A percentile compares a stretch with the other conserved stretches of the same genome.
phyloP scores from a whole-genome alignment of 805 yeast genomes.

The Sugiyamaella americana region DNA sequence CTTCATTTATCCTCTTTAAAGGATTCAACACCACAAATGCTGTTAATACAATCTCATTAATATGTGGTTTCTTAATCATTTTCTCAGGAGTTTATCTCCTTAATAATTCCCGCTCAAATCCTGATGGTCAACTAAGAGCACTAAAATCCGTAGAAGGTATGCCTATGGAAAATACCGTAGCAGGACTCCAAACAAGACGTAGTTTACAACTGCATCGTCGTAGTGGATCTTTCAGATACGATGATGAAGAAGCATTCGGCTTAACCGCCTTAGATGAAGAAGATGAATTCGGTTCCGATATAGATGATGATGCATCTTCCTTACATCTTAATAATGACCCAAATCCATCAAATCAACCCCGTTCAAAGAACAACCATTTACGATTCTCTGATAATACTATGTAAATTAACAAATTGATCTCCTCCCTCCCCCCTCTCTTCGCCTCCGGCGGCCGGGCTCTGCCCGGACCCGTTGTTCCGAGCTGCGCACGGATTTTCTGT shows the following conservation, averaged over 20 bases:
- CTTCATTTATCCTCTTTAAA: constrained; percentile 77
- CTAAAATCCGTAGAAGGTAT: constrained; percentile 60
- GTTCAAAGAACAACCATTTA: too few species aligned
- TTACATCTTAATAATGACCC: too few species aligned
- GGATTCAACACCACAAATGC: constrained; percentile 82
- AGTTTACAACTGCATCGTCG: constrained; percentile 60
- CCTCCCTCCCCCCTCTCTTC: too few species aligned
- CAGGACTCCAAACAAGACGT: constrained; percentile 70
- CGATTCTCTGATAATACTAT: too few species aligned
- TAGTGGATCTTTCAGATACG: constrained; percentile 26
- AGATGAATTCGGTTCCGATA: not conserved
- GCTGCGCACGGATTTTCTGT: too few species aligned
- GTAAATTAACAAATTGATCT: too few species aligned
- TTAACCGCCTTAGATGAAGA: constrained; percentile 31
- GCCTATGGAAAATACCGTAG: constrained; percentile 80
- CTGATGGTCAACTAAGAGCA: constrained; percentile 29
- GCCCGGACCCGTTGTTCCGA: too few species aligned
- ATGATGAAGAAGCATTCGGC: constrained; percentile 32
- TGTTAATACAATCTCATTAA: constrained; percentile 70
- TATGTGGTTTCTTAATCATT: constrained; percentile 80
- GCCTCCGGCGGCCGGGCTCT: too few species aligned
- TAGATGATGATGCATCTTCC: not conserved
- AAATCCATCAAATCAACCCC: too few species aligned
- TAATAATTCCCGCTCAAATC: constrained; percentile 59
- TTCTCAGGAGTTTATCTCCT: constrained; percentile 81